Evolutionary conservation across 805 yeast genomes (phyloP), one percentile per base, ranked within the genome.

Genomic region (Candida taoyuanica): DNA sequence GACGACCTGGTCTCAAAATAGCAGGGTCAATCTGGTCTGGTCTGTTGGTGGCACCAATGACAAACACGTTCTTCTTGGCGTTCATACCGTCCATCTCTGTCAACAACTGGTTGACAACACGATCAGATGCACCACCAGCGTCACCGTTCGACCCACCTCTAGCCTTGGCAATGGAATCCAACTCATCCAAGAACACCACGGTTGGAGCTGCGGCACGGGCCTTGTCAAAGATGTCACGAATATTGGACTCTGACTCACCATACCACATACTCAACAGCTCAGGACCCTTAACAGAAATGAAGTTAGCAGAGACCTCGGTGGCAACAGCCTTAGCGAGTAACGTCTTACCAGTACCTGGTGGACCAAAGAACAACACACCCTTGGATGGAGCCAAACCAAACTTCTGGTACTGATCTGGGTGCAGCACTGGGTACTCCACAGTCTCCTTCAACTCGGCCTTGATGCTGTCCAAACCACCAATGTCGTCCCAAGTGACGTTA

Each of bases 81-180:
- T 93, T 93, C 98, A 93, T 93, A 78, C 99, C 99, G 67, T 93
- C 99, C 98, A 93, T 93, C 70, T 89, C 96, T 7, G 97, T 88
- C 63, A 89, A 76, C 60, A 89, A 76, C 70, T 89, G 97, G 67
- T 91, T 89, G 37, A 89, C 97, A 47, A 89, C 96, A 65, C 95
- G 81, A 68, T 89, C 97, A 37, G 93, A 79, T 18, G 97, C 96
- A 44, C 97, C 98, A 51, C 96, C 96, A 16, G 96, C 94, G 64
- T 89, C 96, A 52, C 96, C 95, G 42, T 68, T 64, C 28, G 85
- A 78, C 29, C 86, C 95, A 64, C 97, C 97, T 72, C 98, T 84
- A 19, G 96, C 85, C 69, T 89, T 89, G 42, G 97, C 97, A 68
- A 89, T 89, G 31, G 97, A 89, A 69, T 89, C 98, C 67, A 89